Evolutionary conservation across 2,329 filamentous ascomycete species (phyloP).

Genomic region (Pseudogymnoascus sp.): DNA sequence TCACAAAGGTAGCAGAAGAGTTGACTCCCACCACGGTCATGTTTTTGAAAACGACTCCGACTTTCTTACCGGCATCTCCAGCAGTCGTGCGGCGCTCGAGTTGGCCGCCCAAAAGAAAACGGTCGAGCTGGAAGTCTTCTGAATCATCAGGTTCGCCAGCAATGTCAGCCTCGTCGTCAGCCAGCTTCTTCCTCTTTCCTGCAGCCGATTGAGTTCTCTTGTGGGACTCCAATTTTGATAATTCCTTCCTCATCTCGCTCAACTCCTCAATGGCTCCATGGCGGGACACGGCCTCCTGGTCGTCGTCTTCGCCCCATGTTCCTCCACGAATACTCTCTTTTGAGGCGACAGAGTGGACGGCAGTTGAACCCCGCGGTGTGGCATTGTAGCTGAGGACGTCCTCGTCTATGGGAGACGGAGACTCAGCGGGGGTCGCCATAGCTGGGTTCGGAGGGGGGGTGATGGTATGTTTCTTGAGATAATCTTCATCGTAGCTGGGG

Average conservation of each 20-base stretch:
- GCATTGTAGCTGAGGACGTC: slow-evolving; percentile 2
- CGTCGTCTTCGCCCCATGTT: slow-evolving; percentile 4
- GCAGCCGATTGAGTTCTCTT: neutral
- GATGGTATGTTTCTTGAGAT: neutral
- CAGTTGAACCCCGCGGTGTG: neutral
- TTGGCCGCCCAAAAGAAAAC: slow-evolving; percentile 66
- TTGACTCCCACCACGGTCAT: slow-evolving; percentile 66
- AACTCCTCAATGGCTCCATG: neutral
- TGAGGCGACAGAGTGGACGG: neutral
- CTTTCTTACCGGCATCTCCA: slow-evolving; percentile 62
- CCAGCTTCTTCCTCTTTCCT: neutral
- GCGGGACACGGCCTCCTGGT: slow-evolving; percentile 3
- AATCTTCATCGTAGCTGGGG: neutral
- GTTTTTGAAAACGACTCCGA: slow-evolving; percentile 70
- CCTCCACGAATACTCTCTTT: neutral
- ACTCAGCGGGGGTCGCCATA: slow-evolving; percentile 1
- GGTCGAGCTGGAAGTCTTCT: slow-evolving; percentile 57
- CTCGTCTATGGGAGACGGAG: slow-evolving; percentile 1
- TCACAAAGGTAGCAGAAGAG: slow-evolving; percentile 58
- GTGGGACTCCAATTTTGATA: neutral
- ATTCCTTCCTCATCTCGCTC: neutral
- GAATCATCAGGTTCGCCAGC: slow-evolving; percentile 34
- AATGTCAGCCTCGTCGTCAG: neutral
- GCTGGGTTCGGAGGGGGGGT: neutral
- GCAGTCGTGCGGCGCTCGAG: slow-evolving; percentile 61